Evolutionary conservation across 495 filamentous ascomycete species (phyloP).

Genomic region (Letharia columbiana): DNA sequence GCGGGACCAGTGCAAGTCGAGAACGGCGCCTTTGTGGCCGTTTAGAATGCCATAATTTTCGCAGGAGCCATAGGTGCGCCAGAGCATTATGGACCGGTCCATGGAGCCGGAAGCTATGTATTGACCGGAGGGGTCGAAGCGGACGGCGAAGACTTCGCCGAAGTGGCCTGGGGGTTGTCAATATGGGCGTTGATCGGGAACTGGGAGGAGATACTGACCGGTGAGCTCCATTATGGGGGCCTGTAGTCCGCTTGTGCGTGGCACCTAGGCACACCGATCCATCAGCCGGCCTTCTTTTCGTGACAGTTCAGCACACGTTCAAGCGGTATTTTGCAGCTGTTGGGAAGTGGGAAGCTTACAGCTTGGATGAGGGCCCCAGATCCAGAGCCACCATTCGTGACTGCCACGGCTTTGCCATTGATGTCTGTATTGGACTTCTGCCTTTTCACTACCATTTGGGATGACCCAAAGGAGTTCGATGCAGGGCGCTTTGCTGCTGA

Average conservation of each 20-base stretch:
- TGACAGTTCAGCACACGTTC: conserved; percentile 21
- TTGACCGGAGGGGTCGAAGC: conserved; percentile 80
- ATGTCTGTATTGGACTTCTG: conserved; percentile 66
- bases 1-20: conserved; percentile 94
- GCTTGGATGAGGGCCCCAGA: conserved; percentile 74
- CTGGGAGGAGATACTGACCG: conserved; percentile 34
- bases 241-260: conserved; percentile 76
- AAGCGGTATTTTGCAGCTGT: background rate
- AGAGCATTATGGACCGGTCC: conserved; percentile 90
- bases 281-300: conserved; percentile 29
- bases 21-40: conserved; percentile 81
- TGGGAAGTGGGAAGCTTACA: conserved; percentile 46
- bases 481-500: conserved; percentile 85
- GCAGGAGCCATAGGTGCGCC: conserved; percentile 84
- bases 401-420: conserved; percentile 50
- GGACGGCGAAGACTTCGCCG: conserved; percentile 81
- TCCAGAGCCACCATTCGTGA: conserved; percentile 55
- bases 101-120: conserved; percentile 91
- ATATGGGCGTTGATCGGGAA: background rate
- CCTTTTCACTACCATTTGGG: conserved; percentile 80
- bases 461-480: conserved; percentile 65
- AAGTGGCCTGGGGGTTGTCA: conserved; percentile 43
- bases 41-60: conserved; percentile 83
- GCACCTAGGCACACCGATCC: conserved; percentile 46
- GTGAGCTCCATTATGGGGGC: conserved; percentile 92